Percentiles rank a stretch among this genome's conserved stretches.
phyloP scores from a whole-genome alignment of 441 rosid genomes.

The Daphne laureola region DNA sequence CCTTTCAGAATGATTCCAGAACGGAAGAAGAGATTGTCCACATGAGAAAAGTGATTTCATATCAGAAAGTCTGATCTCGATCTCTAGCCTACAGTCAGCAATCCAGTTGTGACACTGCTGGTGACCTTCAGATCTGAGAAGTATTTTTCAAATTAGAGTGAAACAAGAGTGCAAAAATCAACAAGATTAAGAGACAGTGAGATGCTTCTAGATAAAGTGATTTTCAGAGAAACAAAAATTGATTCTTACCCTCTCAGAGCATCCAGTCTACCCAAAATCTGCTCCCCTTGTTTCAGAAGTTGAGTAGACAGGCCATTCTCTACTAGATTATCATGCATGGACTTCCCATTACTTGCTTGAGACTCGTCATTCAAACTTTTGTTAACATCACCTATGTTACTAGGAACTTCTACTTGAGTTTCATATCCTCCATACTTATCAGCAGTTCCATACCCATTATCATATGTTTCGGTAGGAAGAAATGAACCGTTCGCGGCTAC shows the following conservation, averaged over 20 bases:
- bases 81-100: slow-evolving; percentile 52
- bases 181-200: no score
- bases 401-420: slow-evolving; percentile 27
- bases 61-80: slow-evolving; percentile 80
- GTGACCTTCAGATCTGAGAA: slow-evolving; percentile 47
- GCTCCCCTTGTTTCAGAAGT: slow-evolving; percentile 48
- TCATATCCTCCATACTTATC: slow-evolving; percentile 26
- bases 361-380: slow-evolving; percentile 19
- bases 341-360: slow-evolving; percentile 18
- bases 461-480: slow-evolving; percentile 26
- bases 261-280: slow-evolving; percentile 66
- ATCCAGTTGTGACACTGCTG: slow-evolving; percentile 42
- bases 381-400: slow-evolving; percentile 22
- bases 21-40: slow-evolving; percentile 55
- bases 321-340: slow-evolving; percentile 18
- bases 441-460: slow-evolving; percentile 20
- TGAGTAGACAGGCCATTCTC: slow-evolving; percentile 34
- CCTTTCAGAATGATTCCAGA: slow-evolving; percentile 77
- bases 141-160: slow-evolving; percentile 13
- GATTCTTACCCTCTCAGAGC: slow-evolving; percentile 63
- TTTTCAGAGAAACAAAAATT: slow-evolving; percentile 2
- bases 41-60: slow-evolving; percentile 49
- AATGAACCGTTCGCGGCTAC: slow-evolving; percentile 18
- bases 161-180: no score
- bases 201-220: no score